These are phyloP conservation scores for Scenedesmus sp. DNA, from an alignment of 163 green algal species.

Conservation along the genomic window DNA sequence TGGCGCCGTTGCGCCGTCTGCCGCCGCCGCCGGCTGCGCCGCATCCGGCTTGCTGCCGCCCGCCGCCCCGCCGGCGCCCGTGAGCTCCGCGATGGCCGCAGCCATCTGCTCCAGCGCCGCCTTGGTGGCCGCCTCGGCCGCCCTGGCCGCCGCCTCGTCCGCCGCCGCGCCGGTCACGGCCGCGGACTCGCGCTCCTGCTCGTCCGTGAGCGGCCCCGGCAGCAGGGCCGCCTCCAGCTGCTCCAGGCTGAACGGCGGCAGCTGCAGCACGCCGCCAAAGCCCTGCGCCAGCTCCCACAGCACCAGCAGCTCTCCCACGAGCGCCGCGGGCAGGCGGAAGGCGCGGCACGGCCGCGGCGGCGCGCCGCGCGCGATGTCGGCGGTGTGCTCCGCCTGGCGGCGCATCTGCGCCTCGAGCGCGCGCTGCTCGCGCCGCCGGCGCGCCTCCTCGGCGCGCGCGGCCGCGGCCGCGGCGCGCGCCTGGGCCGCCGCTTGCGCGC, in stretches of 20 bases:
- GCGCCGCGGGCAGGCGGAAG: slow-evolving; percentile 14
- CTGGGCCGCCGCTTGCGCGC: neutral
- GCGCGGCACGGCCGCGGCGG: slow-evolving; percentile 1
- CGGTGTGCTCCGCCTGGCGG: neutral
- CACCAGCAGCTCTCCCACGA: slow-evolving; percentile 19
- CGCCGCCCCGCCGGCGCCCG: too few relatives aligned
- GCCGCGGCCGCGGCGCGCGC: slow-evolving; percentile 1
- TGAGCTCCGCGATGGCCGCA: too few relatives aligned
- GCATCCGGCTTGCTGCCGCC: too few relatives aligned
- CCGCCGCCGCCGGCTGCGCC: slow-evolving; percentile 14
- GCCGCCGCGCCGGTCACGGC: neutral
- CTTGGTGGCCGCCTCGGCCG: neutral
- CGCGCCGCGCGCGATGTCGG: slow-evolving; percentile 25
- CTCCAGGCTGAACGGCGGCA: slow-evolving; percentile 40
- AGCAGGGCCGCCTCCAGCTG: slow-evolving; percentile 40
- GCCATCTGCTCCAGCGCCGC: too few relatives aligned
- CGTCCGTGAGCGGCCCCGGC: slow-evolving; percentile 15
- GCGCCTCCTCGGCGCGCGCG: neutral
- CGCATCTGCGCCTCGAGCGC: slow-evolving; percentile 7
- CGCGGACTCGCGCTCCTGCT: neutral
- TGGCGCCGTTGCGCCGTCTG: neutral
- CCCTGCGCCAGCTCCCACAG: slow-evolving; percentile 41
- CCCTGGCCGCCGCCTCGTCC: neutral
- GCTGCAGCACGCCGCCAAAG: slow-evolving; percentile 6
- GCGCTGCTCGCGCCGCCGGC: too few relatives aligned